A percentile compares a stretch with the other conserved stretches of the same genome.
Conservation (phyloP, 148 eudicot genomes). For the Vaccinium darrowii region DNA sequence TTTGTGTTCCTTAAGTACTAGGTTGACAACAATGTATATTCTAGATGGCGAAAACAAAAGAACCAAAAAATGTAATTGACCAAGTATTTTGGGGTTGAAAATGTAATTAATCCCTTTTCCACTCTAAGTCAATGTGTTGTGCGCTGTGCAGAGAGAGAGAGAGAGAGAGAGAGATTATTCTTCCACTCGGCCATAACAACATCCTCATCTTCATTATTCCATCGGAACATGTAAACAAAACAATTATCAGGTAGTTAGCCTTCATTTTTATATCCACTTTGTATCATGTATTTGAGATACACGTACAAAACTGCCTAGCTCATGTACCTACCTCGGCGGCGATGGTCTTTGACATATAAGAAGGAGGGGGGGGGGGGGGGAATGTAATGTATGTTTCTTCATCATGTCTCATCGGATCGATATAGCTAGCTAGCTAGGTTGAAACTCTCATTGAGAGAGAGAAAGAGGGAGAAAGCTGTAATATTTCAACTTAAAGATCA, state of each 20-base stretch:
- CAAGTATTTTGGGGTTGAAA: background rate
- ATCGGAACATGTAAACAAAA: background rate
- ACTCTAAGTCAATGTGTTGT: too few species aligned
- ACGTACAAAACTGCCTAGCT: background rate
- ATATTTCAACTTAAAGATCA: conserved; percentile 50
- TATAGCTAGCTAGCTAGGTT: background rate
- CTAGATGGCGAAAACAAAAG: background rate
- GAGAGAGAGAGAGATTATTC: too few species aligned
- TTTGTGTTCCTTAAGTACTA: background rate
- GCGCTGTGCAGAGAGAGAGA: too few species aligned
- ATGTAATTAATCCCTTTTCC: background rate
- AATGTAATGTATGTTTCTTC: background rate
- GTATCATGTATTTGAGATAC: background rate
- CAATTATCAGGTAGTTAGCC: background rate
- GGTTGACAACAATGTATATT: background rate
- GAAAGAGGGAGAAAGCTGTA: conserved; percentile 5
- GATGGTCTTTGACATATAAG: too few species aligned
- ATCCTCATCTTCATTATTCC: conserved; percentile 9
- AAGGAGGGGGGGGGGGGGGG: too few species aligned
- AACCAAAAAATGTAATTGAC: background rate
- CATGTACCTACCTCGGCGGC: background rate
- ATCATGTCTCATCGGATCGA: too few species aligned
- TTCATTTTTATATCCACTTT: conserved; percentile 9
- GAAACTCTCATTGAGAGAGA: background rate
- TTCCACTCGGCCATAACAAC: background rate